These are phyloP conservation scores for Grosmannia huntii DNA, from an alignment of 2,329 filamentous ascomycete species.

Conservation along the genomic window DNA sequence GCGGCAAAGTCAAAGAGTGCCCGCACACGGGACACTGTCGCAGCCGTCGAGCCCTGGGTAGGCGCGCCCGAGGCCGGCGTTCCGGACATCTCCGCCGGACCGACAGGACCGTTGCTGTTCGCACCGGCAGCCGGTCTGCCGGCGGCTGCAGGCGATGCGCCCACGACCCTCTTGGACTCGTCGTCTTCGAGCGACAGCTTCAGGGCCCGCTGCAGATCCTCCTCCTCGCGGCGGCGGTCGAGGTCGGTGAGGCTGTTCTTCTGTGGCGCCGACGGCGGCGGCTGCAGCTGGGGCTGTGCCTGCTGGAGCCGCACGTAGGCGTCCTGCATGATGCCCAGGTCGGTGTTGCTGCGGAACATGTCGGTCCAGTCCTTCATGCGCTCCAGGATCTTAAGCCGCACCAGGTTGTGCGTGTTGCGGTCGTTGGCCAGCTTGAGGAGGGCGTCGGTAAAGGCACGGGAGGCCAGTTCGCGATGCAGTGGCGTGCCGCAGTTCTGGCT, in stretches of 20 bases:
- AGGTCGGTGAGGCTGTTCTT: constrained; percentile 84
- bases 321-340: constrained; percentile 95
- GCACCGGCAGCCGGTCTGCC: constrained; percentile 16
- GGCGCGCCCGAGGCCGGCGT: constrained; percentile 22
- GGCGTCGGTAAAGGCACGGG: constrained; percentile 87
- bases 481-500: constrained; percentile 81
- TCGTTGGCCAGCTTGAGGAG: constrained; percentile 83
- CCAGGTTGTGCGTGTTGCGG: constrained; percentile 88
- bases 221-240: constrained; percentile 90
- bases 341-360: constrained; percentile 81
- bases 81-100: constrained; percentile 31
- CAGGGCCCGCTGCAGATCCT: constrained; percentile 92
- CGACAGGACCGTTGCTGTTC: constrained; percentile 25
- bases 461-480: constrained; percentile 82
- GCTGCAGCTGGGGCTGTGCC: constrained; percentile 72
- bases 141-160: constrained; percentile 16
- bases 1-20: constrained; percentile 92
- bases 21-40: constrained; percentile 86
- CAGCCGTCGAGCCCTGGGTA: constrained; percentile 70
- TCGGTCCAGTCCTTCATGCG: constrained; percentile 93
- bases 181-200: constrained; percentile 89
- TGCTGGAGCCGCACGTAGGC: constrained; percentile 79
- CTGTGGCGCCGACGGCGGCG: constrained; percentile 75
- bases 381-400: constrained; percentile 94
- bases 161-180: constrained; percentile 39